Conservation (phyloP, 331 rosid species). For the Pyracantha coccinea region DNA sequence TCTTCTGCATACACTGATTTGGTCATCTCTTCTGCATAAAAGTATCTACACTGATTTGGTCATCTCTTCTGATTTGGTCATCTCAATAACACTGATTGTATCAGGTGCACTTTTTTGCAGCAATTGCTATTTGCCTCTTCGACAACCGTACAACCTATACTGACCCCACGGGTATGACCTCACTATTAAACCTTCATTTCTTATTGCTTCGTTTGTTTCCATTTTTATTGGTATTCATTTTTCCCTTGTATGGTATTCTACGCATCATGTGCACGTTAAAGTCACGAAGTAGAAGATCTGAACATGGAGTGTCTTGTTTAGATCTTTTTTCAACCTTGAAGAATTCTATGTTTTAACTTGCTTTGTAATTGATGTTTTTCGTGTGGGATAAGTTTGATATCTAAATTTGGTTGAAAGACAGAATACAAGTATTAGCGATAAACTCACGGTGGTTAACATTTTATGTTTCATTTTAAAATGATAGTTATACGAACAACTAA, state of each 20-base stretch:
- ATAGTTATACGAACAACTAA: too few relatives aligned
- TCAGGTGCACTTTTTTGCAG: constrained; percentile 84
- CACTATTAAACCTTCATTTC: constrained; percentile 18
- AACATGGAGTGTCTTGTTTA: not conserved
- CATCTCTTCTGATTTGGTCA: too few relatives aligned
- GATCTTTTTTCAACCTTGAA: not conserved
- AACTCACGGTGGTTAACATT: too few relatives aligned
- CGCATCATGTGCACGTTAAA: too few relatives aligned
- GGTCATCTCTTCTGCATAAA: not conserved
- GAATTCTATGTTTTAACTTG: not conserved
- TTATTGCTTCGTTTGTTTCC: not conserved
- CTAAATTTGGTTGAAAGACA: not conserved
- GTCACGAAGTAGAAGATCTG: not conserved
- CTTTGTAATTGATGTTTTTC: not conserved
- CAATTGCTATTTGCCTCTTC: constrained; percentile 94
- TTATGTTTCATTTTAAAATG: too few relatives aligned
- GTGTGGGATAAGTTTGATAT: not conserved
- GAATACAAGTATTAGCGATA: not conserved
- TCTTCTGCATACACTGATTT: not conserved
- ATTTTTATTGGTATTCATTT: too few relatives aligned
- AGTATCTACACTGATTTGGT: too few relatives aligned
- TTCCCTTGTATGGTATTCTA: too few relatives aligned
- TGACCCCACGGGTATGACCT: constrained; percentile 80
- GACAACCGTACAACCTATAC: constrained; percentile 91
- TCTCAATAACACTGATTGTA: not conserved